Evolutionary conservation across 2,329 filamentous ascomycete species (phyloP), one percentile per base, ranked within the genome.

Genomic region (Cladosporium sp.): DNA sequence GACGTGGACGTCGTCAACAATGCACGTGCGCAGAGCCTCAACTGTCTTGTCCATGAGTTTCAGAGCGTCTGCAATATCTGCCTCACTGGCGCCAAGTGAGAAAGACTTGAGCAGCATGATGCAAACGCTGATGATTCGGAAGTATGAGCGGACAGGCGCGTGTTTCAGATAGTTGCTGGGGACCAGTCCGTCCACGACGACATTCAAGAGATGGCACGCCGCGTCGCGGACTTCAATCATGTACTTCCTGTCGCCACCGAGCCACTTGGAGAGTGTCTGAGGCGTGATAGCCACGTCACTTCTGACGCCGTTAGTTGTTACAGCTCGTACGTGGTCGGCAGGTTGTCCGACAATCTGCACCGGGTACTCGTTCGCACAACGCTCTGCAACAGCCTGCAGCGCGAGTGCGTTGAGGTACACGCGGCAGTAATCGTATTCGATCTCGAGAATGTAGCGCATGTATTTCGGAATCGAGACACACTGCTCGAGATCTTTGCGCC

Each of bases 351-450:
- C 60, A n/a, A 70, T 68, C 34, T 71, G 68, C n/a, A 69, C 66
- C 11, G 79, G 79, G 74, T 89, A 88, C 69, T 93, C 90, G 67
- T 86, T 93, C 7, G 92, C 94, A 79, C 92, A 97, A 67, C 93
- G 88, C 78, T 97, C 94, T 6, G 98, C 92, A 3, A 98, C 93
- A 25, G 95, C 95, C 79, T 99, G 95, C 1, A 99, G 82, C 2
- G 93, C 93, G 1, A 99, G 83, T 0, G 93, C 97, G 77, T 98
- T 97, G 80, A 97, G 86, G 75, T 98, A 98, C 59, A 97, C 91
- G 73, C 94, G 88, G 28, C 94, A 92, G 75, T 97, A 97, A 74
- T 98, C 92, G 74, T 95, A 97, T 80, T 99, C 95, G 70, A 98
- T 97, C 8, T 88, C 90, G 32, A 99, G 83, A 66, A 98, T 93